Evolutionary conservation across 1,284 basidiomycete species (phyloP).

Genomic region (Cerrena zonata): DNA sequence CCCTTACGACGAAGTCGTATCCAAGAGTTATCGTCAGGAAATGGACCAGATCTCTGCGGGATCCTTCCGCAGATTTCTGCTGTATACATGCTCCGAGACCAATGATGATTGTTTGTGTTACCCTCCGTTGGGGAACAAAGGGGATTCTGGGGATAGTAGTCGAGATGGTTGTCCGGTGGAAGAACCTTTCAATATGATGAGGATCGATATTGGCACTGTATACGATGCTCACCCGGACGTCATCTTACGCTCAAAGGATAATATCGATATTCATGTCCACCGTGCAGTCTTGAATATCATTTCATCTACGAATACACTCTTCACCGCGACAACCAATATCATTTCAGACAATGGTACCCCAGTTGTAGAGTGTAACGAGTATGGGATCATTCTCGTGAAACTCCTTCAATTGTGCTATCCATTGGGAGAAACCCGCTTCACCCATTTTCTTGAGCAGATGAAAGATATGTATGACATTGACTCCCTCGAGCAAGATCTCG

Average conservation of each 20-base stretch:
- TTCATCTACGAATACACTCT: neutral
- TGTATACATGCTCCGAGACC: neutral
- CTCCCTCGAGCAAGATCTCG: neutral
- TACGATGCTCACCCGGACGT: neutral
- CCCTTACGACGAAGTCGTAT: neutral
- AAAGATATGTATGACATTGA: neutral
- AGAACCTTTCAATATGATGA: neutral
- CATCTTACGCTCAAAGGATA: constrained; percentile 3
- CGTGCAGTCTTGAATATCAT: neutral
- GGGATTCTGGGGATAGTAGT: neutral
- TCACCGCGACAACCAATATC: neutral
- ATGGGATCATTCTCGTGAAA: neutral
- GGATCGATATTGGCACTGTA: neutral
- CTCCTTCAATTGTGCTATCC: neutral
- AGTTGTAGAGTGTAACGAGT: neutral
- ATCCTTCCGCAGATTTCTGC: neutral
- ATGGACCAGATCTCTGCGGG: neutral
- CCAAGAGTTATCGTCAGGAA: neutral
- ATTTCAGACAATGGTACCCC: neutral
- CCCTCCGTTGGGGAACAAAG: too few relatives aligned
- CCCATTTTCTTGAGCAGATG: neutral
- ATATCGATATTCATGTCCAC: constrained; percentile 2
- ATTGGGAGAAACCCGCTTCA: neutral
- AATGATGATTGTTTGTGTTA: neutral
- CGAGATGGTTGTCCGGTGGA: neutral